Conservation (phyloP, 2,329 filamentous ascomycete genomes). For the Colletotrichum navitas region DNA sequence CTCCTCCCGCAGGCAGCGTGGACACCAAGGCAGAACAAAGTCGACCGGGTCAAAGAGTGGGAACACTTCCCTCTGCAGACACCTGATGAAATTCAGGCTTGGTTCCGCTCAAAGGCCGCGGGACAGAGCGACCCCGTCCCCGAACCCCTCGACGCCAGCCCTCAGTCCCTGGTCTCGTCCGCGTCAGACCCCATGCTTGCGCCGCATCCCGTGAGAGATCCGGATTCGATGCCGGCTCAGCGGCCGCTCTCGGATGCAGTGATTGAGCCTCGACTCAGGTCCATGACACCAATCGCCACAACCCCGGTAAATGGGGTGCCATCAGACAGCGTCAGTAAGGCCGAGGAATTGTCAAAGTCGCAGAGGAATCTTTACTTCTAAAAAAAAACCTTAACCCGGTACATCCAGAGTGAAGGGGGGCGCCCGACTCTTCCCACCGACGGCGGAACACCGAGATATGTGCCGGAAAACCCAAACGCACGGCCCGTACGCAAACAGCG, state of each 20-base stretch:
- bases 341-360: constrained; percentile 31
- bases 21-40: constrained; percentile 45
- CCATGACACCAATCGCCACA: constrained; percentile 20
- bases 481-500: neutral
- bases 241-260: neutral
- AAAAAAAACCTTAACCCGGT: neutral
- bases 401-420: too few species aligned
- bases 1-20: constrained; percentile 14
- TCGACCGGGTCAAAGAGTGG: constrained; percentile 49
- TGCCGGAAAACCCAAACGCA: too few species aligned
- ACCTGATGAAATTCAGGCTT: constrained; percentile 42
- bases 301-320: neutral
- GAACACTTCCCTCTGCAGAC: constrained; percentile 45
- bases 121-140: neutral
- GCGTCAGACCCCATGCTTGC: constrained; percentile 7
- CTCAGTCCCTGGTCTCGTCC: constrained; percentile 11
- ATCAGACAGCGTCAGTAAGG: constrained; percentile 26
- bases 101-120: constrained; percentile 42
- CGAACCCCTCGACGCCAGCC: constrained; percentile 17
- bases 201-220: constrained; percentile 1
- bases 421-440: too few species aligned
- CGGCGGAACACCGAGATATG: too few species aligned
- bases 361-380: constrained; percentile 39
- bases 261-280: constrained; percentile 26
- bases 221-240: neutral